A percentile compares a stretch with the other conserved stretches of the same genome.
phyloP scores from a whole-genome alignment of 805 yeast genomes.

The Sporopachydermia lactativora region DNA sequence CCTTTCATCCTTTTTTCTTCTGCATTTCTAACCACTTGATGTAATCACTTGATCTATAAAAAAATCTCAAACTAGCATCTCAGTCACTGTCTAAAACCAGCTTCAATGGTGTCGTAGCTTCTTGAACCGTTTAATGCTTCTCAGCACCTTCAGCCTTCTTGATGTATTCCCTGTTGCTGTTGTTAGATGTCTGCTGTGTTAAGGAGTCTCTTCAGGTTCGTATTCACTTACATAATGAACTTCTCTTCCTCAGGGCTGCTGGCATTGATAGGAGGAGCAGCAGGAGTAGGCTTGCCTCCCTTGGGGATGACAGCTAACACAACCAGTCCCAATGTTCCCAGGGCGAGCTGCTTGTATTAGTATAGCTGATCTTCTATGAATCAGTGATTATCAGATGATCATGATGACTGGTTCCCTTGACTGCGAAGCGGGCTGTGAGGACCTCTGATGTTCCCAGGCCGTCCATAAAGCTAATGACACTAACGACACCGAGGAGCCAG shows the following conservation, averaged over 20 bases:
- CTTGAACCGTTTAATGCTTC: constrained; percentile 18
- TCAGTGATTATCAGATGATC: too few species aligned
- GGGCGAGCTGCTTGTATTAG: constrained; percentile 58
- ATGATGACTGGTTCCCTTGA: too few species aligned
- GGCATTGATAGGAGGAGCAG: constrained; percentile 59
- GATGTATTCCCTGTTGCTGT: constrained; percentile 38
- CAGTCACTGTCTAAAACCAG: too few species aligned
- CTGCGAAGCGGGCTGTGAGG: constrained; percentile 1
- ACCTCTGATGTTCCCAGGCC: neutral
- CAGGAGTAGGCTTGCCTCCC: constrained; percentile 41
- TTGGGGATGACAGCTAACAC: constrained; percentile 53
- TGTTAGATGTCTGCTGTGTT: neutral
- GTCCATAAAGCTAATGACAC: constrained; percentile 1
- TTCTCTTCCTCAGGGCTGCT: constrained; percentile 79
- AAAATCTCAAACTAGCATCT: too few species aligned
- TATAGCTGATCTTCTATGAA: too few species aligned
- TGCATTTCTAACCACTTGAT: too few species aligned
- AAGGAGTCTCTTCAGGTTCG: neutral
- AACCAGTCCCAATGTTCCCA: constrained; percentile 67
- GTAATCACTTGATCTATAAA: too few species aligned
- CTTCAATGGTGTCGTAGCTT: too few species aligned
- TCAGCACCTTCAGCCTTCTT: constrained; percentile 27
- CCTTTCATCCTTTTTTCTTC: too few species aligned
- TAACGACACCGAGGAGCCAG: neutral
- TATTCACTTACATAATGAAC: constrained; percentile 38